Base-by-base conservation (phyloP, 176 grass and related monocot genomes). In the Oryza meridionalis region DNA sequence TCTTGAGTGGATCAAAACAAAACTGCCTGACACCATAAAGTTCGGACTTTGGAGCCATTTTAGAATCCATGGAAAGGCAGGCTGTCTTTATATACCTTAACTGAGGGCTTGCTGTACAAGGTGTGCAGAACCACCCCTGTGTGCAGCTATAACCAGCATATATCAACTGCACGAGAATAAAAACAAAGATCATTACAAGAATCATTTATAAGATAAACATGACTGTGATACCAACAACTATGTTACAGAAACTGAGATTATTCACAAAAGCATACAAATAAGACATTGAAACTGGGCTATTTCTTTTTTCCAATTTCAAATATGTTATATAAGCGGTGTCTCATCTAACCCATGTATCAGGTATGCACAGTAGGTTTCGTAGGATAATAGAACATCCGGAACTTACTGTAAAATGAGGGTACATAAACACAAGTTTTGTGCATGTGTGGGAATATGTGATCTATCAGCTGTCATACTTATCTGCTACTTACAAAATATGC, bases 101-200 rank as follows among this genome's bases (percentile, higher is more conserved):
- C 71, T 83, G 85, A 81, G 96, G 91, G 83, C 88, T 85, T 53
- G 85, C 89, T 75, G 85, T 87, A 76, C 96, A 99, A 82, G 96
- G 96, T 71, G 96, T 96, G 87, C 91, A 90, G 45, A 99, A 99
- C 96, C 96, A 99, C 35, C 96, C 96, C 71, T 99, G 96, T 8
- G 91, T 96, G 72, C 96, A 99, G 84, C 93, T 89, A 88, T 91
- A 96, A 78, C 89, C 87, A 72, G 96, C 83, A 89, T 99, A 99
- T 87, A 99, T 99, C 75, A 99, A 84, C 96, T 99, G 90, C 73
- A 81, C 64, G 68, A 27, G 45, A 64, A 67, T 33, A 86, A 69
- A 5, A 25, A 71, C 19, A 66, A 37, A 71, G 11, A 80, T 73
- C 63, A 13, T 74, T 47, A 62, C 22, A 43, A 88, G 1, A 73